Evolutionary conservation across 106 monocot genomes (phyloP), one percentile per base, ranked within the genome.

Genomic region (Apostasia ramifera): DNA sequence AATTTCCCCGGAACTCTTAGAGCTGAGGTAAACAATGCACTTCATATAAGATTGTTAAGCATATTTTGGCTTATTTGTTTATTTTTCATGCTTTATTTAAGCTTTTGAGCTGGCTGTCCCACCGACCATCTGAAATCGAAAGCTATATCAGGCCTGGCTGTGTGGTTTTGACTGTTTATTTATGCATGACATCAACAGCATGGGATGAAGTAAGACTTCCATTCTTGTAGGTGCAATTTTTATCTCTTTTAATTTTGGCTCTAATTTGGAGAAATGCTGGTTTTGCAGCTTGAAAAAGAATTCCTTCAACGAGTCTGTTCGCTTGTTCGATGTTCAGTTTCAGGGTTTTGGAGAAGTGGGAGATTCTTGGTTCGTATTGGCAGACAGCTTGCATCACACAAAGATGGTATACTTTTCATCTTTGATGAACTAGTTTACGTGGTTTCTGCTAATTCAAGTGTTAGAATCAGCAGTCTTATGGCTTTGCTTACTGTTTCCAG

Each of bases 111-210:
- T 97, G 95, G 95, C 84, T 97, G 44, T 84, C 91, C 47, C 74
- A 79, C 65, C 91, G 92, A 73, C 95, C 95, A 6, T 86, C 84
- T 9, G 88, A 91, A 56, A 97, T 97, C 80, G 95, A 97, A 70
- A 86, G 95, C 78, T 97, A 97, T 66, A 97, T 92, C 68, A 69
- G 95, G 40, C 95, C 95, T 64, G 95, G 95, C 57, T 97, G 95
- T 68, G 82, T 97, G 8, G 84, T 97, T n/a, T 51, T 97, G 45
- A 86, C 95, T 5, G 15, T 97, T 61, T 97, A 97, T 81, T 38
- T 82, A 47, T 89, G 82, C 13, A 92, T 97, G 95, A 67, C 89
- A 66, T 67, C 81, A 6, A 57, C 73, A 54, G 79, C 82, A 42
- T 92, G 95, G 95, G 84, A 82, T 67, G 86, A 86, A 44, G 93